Percentiles rank a stretch among this genome's conserved stretches.
phyloP scores from a whole-genome alignment of 2,329 filamentous ascomycete species.

The Stachybotrys echinatus region DNA sequence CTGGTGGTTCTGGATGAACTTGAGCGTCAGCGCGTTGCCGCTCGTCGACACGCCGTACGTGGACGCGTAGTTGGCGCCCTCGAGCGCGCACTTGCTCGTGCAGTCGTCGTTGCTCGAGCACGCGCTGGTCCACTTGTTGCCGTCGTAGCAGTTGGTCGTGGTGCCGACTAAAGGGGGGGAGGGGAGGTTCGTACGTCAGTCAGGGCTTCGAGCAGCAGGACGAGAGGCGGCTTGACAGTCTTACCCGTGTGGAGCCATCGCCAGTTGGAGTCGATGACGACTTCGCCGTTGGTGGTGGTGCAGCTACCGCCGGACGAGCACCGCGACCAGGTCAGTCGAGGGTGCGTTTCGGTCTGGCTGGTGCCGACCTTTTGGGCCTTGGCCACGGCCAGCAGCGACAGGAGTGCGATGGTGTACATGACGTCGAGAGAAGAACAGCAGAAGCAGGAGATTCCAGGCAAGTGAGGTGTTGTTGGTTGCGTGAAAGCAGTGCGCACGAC shows the following conservation, averaged over 20 bases:
- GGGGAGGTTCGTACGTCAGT: neutral
- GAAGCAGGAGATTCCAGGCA: neutral
- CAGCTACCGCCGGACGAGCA: slow-evolving; percentile 37
- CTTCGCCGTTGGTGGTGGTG: slow-evolving; percentile 32
- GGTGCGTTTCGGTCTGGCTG: slow-evolving; percentile 33
- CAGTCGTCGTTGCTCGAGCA: slow-evolving; percentile 34
- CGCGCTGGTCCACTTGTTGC: slow-evolving; percentile 30
- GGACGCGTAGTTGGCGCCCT: slow-evolving; percentile 39
- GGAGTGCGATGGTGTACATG: slow-evolving; percentile 9
- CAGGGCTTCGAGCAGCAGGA: neutral
- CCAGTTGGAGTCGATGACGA: slow-evolving; percentile 50
- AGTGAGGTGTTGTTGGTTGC: neutral
- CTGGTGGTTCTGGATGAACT: slow-evolving; percentile 43
- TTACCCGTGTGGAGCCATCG: slow-evolving; percentile 42
- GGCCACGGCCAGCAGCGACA: slow-evolving; percentile 8
- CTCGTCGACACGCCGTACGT: slow-evolving; percentile 43
- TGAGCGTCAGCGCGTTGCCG: slow-evolving; percentile 40
- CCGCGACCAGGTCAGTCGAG: slow-evolving; percentile 36
- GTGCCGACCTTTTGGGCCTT: slow-evolving; percentile 36
- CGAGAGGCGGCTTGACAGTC: neutral
- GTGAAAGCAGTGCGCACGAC: too few relatives aligned
- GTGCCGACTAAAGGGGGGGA: slow-evolving; percentile 9
- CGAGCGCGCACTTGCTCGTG: slow-evolving; percentile 38
- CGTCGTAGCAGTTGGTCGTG: slow-evolving; percentile 43
- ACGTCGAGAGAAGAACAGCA: neutral